Base-by-base conservation (phyloP, 495 filamentous ascomycete species). In the Geoglossum glabrum region DNA sequence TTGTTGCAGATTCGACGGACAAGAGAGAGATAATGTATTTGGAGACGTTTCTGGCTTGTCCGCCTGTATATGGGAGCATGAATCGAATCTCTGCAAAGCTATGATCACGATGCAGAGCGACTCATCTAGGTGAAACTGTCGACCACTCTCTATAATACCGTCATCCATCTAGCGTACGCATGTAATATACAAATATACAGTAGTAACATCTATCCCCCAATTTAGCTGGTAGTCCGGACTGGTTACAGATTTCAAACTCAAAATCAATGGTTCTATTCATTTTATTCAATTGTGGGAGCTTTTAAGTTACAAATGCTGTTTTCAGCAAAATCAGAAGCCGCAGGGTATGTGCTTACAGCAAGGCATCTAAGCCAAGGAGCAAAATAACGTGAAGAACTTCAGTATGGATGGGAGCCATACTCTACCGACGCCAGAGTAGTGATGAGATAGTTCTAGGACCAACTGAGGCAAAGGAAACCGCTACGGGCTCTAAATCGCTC, bases 1-100 rank as follows among this genome's bases (percentile, higher is more conserved):
- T 75, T 23, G 74, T 80, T 1, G 63, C 76, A 56, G 67, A 70
- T 43, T 67, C 66, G 23, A 65, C 65, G 27, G 76, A 80, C 63
- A 66, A 66, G 25, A 68, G 63, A 8, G 76, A 79, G 63, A 66
- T 80, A 34, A 65, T 63, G 51, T 72, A 67, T 58, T 64, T 79
- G 47, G 66, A 72, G 25, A 31, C 54, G 4, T 56, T 56, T 40
- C 30, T 56, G 8, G 54, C 23, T 21, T 3, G 40, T 21, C 40
- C 40, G n/a, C 40, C 40, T 45, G n/a, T 21, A 10, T 45, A 45
- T 45, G 40, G 40, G 40, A 45, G 40, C 5, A 21, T 45, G 0
- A 19, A 45, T 45, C 40, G 23, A 21, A 21, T 52, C 1, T 31
- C 49, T 27, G 49, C 49, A 13, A 52, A 52, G 25, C 28, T 52